Evolutionary conservation across 768 basidiomycete genomes (phyloP).

Genomic region (Lentinus brumalis): DNA sequence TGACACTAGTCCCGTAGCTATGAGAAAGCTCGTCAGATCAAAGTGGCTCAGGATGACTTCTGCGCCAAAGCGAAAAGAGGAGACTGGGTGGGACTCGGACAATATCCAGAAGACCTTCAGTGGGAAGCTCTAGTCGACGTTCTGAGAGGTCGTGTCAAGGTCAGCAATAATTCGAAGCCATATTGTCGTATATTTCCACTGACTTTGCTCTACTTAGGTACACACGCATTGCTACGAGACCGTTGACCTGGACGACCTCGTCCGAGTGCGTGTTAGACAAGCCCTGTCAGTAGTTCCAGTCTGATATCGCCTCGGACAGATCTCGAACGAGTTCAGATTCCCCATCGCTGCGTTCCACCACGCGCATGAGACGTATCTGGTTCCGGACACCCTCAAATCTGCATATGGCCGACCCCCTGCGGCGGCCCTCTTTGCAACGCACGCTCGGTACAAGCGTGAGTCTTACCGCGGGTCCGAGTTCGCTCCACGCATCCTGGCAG

Average conservation of each 20-base stretch:
- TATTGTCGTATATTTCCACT: neutral
- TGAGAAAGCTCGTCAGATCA: constrained; percentile 65
- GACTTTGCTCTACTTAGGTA: constrained; percentile 36
- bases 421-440: constrained; percentile 79
- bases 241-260: constrained; percentile 56
- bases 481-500: constrained; percentile 59
- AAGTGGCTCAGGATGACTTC: constrained; percentile 66
- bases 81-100: constrained; percentile 49
- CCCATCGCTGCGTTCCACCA: constrained; percentile 82
- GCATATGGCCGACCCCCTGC: constrained; percentile 69
- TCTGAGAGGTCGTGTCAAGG: constrained; percentile 76
- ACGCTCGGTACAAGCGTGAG: constrained; percentile 67
- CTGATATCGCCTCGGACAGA: constrained; percentile 36
- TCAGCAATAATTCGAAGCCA: constrained; percentile 20
- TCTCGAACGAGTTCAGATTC: constrained; percentile 91
- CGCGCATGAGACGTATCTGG: constrained; percentile 87
- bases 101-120: constrained; percentile 70
- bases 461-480: constrained; percentile 68
- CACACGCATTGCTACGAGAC: constrained; percentile 65
- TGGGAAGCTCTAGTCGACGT: constrained; percentile 84
- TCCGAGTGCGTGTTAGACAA: constrained; percentile 30
- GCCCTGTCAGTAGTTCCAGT: neutral
- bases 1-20: constrained; percentile 37
- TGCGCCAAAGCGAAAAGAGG: constrained; percentile 52
- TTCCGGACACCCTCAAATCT: constrained; percentile 77